Conservation (phyloP, 2,329 filamentous ascomycete genomes). For the Claviceps arundinis region DNA sequence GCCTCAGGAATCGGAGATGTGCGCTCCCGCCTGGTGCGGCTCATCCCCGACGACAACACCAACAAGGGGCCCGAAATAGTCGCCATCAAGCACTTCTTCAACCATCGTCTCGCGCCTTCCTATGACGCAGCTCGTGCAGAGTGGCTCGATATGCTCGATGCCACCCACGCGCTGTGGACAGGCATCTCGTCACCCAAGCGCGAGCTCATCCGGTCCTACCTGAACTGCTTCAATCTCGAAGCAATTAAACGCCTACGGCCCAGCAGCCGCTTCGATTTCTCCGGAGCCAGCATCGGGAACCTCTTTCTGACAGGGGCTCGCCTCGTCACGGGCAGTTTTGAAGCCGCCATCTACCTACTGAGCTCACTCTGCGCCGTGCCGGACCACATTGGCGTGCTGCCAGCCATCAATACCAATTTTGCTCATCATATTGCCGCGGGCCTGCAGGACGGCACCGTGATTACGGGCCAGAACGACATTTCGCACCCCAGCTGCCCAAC, state of each 20-base stretch:
- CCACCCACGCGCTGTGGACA: slow-evolving; percentile 63
- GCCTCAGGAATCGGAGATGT: slow-evolving; percentile 41
- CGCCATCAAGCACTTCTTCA: slow-evolving; percentile 75
- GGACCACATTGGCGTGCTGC: slow-evolving; percentile 62
- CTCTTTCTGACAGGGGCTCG: slow-evolving; percentile 73
- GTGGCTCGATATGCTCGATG: slow-evolving; percentile 84
- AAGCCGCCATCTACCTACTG: slow-evolving; percentile 82
- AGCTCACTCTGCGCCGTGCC: slow-evolving; percentile 79
- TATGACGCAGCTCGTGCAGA: slow-evolving; percentile 54
- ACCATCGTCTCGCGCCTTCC: slow-evolving; percentile 58
- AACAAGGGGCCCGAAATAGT: slow-evolving; percentile 39
- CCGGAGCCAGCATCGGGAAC: slow-evolving; percentile 63
- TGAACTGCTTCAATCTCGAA: slow-evolving; percentile 65
- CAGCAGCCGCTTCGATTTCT: slow-evolving; percentile 63
- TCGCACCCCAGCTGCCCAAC: slow-evolving; percentile 66
- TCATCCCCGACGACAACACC: slow-evolving; percentile 58
- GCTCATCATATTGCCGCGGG: slow-evolving; percentile 86
- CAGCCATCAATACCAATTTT: slow-evolving; percentile 89
- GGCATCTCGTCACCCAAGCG: slow-evolving; percentile 57
- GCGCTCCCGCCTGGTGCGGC: slow-evolving; percentile 59
- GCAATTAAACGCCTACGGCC: slow-evolving; percentile 65
- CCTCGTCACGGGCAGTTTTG: slow-evolving; percentile 84
- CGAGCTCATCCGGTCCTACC: slow-evolving; percentile 63
- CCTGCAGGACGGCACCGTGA: slow-evolving; percentile 59
- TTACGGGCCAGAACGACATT: slow-evolving; percentile 87